Evolutionary conservation across 1,139 yeast genomes (phyloP).

Genomic region (Sugiyamaella xylanicola): DNA sequence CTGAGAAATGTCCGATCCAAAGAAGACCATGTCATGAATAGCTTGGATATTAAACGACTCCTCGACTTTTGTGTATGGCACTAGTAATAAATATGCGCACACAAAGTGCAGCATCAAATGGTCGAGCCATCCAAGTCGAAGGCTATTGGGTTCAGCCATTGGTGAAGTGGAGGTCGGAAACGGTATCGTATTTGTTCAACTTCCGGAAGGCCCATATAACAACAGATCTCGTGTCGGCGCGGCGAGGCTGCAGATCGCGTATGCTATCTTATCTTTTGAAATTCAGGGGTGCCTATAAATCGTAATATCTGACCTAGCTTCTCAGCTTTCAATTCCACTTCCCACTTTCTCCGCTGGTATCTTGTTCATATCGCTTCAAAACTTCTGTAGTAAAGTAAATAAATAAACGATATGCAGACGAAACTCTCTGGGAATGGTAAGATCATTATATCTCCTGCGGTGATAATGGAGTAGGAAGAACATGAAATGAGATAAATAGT

Average conservation of each 20-base stretch:
- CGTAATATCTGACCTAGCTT: no score
- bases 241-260: neutral
- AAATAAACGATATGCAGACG: neutral
- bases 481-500: no score
- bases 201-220: neutral
- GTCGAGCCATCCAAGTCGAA: conserved; percentile 21
- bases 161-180: neutral
- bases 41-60: conserved; percentile 94
- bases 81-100: conserved; percentile 48
- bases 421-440: neutral
- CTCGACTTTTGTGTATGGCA: conserved; percentile 92
- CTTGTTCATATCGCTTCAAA: no score
- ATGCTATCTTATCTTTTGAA: neutral
- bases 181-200: neutral
- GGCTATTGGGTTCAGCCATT: neutral
- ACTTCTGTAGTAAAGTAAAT: neutral
- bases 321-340: no score
- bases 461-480: no score
- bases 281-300: neutral
- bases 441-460: neutral
- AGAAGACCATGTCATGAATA: conserved; percentile 71
- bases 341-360: no score
- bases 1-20: conserved; percentile 51
- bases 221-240: neutral
- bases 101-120: conserved; percentile 32